Base-by-base conservation (phyloP, 768 basidiomycete species). In the Trametes maxima region DNA sequence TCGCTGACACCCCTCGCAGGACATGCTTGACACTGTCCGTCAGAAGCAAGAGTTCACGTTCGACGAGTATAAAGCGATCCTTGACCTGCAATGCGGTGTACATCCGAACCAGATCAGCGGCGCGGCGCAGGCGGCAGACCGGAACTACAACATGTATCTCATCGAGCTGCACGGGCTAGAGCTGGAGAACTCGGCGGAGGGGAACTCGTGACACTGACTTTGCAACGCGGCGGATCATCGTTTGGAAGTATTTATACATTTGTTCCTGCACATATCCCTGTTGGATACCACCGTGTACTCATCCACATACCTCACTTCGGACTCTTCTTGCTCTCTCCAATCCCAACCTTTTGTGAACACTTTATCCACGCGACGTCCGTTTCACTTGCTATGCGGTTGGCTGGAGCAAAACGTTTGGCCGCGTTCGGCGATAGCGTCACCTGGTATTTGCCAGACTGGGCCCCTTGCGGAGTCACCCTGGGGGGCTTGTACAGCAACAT, bases 1-100 rank as follows among this genome's bases (percentile, higher is more conserved):
- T 11, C 2, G 11, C 19, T 48, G 21, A 25, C 12, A 39, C 14
- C 13, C 33, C 25, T 22, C 37, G 8, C 59, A 96, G 94, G 84
- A 83, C 53, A 86, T 98, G 82, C 78, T 98, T 50, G 86, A 90
- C 28, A 75, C 80, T 12, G 85, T 94, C 55, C 85, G 87, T 25
- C 65, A 78, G 49, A 79, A 81, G 64, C 85, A 83, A 63, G 74
- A 74, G 40, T 98, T 93, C 77, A 84, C 81, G 4, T 96, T 97
- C 66, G 95, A 96, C 65, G 92, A 98, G 70, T 98, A 96, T 74
- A 91, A 94, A 72, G 83, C 85, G 8, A 94, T 98, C 81, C 81
- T 98, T 49, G 89, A 87, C 67, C 80, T 98, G 39, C 93, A 94
- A 67, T 96, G 94, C 70, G 92, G 91, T 16, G 85, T 94, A 37